Base-by-base conservation (phyloP, 2,329 filamentous ascomycete species). In the Macrophomina phaseolina region DNA sequence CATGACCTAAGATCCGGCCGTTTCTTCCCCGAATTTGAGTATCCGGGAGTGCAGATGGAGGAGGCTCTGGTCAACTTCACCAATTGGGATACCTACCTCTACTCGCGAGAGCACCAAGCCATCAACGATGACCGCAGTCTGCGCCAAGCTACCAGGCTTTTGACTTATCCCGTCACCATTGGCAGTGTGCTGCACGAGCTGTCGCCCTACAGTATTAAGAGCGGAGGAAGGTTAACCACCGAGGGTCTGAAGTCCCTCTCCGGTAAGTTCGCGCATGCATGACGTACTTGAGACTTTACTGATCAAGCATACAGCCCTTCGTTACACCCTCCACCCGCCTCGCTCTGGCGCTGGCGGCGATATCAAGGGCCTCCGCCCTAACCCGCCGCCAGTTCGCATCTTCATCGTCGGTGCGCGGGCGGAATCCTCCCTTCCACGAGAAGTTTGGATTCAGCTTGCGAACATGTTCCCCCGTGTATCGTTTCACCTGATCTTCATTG, bases 11-110 rank as follows among this genome's bases (percentile, higher is more conserved):
- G 91, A 61, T 97, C 93, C 18, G 95, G 95, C 3, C 87, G 95
- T 34, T 91, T 93, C 78, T 99, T 99, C 79, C 90, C 91, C 14
- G 96, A 99, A 78, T 98, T 97, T 75, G 89, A 94, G 69, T 97
- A 97, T 75, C 93, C 95, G 0, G 92, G 91, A 14, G 85, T 90
- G 65, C 94, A 97, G 81, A 89, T 97, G 77, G 94, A 97, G 70
- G 94, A 97, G 77, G 92, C 93, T 40, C 85, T 95, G 71, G 88
- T 97, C 71, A 99, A 99, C 80, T 94, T 99, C 91, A 97, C 91
- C 51, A 99, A 96, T 78, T 99, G 95, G 95, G 95, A 99, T 79
- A 98, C 95, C 0, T 92, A 96, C 73, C 83, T 99, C 75, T 99
- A 97, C 77, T 96, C 93, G 3, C 86, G 95, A 74, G 91, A 97